Evolutionary conservation across 169 alveolate species (phyloP), one percentile per base, ranked within the genome.

Genomic region (Eimeria falciformis): DNA sequence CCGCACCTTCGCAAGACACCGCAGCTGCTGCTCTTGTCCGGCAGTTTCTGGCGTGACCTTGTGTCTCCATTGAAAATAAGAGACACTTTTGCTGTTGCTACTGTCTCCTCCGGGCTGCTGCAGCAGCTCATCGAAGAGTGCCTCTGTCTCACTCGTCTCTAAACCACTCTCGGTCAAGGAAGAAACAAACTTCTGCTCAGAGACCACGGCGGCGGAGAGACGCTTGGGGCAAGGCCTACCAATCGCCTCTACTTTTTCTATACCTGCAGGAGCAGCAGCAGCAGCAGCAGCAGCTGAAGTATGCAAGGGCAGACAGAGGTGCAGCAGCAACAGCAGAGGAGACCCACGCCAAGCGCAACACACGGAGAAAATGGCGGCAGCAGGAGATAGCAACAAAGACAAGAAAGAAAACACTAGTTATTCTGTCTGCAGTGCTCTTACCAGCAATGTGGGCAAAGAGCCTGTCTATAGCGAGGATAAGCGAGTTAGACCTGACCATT

Each of bases 21-120:
- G 73, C 73, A 62, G 25, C 11, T n/a, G 29, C 1, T 29, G 37
- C 6, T 62, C 73, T 18, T 62, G 73, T 9, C 89, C 89, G 27
- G 27, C 89, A 12, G 23, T 33, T 5, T 53, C 71, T 9, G 89
- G 89, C 23, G 55, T 56, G 27, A 79, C 47, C 25, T 18, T 21
- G 56, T 79, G 69, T 7, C 46, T 25, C 89, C 89, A 79, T 53
- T 79, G 89, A 27, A 50, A 79, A 29, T 18, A 79, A 6, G 89
- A 50, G 9, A 79, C 89, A 18, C 33, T 53, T 12, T 14, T 11
- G n/a, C n/a, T n/a, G 62, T 21, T 50, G 1, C 73, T n/a, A 9
- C n/a, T 37, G 4, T 53, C 73, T 7, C 75, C 73, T 18, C 89
- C 89, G 0, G 89, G 73, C 73, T 79, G 89, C 47, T 23, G 53